Evolutionary conservation across 768 basidiomycete species (phyloP).

Genomic region (Leccinum sublutescens): DNA sequence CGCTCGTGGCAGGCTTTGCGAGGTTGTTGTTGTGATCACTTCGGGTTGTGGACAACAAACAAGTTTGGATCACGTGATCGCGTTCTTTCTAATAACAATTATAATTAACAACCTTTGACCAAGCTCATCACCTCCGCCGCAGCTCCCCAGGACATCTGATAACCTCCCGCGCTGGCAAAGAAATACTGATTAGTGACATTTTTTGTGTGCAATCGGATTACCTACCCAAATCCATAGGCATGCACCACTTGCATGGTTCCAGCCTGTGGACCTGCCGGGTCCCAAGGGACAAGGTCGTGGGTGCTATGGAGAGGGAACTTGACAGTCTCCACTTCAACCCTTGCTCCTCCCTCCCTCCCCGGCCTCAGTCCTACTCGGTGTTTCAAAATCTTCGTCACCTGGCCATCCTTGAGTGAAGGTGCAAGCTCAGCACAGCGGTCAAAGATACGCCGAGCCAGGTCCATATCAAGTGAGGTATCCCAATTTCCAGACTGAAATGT

Average conservation of each 20-base stretch:
- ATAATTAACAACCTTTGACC: constrained; percentile 12
- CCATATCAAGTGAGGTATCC: constrained; percentile 48
- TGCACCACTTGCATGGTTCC: constrained; percentile 43
- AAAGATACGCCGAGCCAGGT: constrained; percentile 44
- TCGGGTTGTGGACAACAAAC: constrained; percentile 18
- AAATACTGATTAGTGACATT: constrained; percentile 10
- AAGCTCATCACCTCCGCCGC: constrained; percentile 39
- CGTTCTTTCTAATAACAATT: constrained; percentile 9
- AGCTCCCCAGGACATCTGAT: constrained; percentile 43
- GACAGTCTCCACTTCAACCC: constrained; percentile 50
- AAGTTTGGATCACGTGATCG: constrained; percentile 34
- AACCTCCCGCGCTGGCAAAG: constrained; percentile 34
- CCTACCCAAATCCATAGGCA: constrained; percentile 61
- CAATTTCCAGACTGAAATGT: constrained; percentile 50
- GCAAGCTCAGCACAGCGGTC: constrained; percentile 41
- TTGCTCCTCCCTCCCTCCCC: constrained; percentile 50
- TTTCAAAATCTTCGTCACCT: constrained; percentile 41
- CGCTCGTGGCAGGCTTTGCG: constrained; percentile 15
- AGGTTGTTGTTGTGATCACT: constrained; percentile 8
- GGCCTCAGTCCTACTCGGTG: constrained; percentile 64
- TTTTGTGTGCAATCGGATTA: not conserved
- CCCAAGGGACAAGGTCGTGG: constrained; percentile 18
- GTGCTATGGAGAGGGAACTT: constrained; percentile 32
- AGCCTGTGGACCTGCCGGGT: constrained; percentile 17
- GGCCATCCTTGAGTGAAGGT: constrained; percentile 34